phyloP scores from a whole-genome alignment of 2,329 filamentous ascomycete species.

The Zarea fungicola region DNA sequence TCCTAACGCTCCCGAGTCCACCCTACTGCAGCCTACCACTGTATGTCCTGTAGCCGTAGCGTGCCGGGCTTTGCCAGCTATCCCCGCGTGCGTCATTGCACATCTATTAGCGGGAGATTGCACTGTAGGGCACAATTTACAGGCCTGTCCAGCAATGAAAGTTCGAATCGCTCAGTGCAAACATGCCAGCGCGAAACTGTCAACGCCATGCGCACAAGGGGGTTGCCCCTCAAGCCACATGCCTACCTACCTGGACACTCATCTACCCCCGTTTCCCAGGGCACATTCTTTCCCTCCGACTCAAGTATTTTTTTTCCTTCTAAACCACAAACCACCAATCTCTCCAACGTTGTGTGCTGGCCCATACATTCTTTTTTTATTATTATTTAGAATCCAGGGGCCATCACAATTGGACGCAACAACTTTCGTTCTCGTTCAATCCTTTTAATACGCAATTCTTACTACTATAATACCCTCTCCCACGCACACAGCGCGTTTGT shows the following conservation, averaged over 20 bases:
- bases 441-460: too few relatives aligned
- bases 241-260: background rate
- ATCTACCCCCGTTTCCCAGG: conserved; percentile 14
- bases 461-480: conserved; percentile 16
- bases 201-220: background rate
- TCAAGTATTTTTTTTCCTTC: conserved; percentile 6
- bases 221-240: background rate
- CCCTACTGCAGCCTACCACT: background rate
- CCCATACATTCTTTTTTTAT: conserved; percentile 18
- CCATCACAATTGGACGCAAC: conserved; percentile 7
- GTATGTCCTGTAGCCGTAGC: background rate
- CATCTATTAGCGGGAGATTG: background rate
- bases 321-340: conserved; percentile 5
- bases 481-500: conserved; percentile 68
- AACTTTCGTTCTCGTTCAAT: conserved; percentile 14
- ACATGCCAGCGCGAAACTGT: background rate
- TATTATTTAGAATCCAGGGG: conserved; percentile 12
- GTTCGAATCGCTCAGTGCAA: background rate
- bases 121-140: background rate
- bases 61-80: background rate
- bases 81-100: conserved; percentile 11
- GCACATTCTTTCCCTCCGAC: background rate
- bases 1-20: conserved; percentile 12
- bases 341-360: conserved; percentile 7
- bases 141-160: background rate